These are phyloP conservation scores for Diaporthe sp. DNA, from an alignment of 2,329 filamentous ascomycete species.

Conservation along the genomic window DNA sequence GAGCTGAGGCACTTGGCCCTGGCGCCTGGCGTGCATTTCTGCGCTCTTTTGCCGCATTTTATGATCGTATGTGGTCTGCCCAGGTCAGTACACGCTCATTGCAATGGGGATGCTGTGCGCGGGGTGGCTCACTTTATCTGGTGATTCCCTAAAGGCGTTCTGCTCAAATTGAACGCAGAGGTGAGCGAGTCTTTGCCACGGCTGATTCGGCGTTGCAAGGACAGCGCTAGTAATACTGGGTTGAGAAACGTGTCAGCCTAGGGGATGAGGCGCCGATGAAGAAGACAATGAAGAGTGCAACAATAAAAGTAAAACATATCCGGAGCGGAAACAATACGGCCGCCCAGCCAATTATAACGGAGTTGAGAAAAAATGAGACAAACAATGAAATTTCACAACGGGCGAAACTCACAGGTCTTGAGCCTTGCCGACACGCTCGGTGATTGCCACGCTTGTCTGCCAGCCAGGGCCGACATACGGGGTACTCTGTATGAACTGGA, in stretches of 20 bases:
- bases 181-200: slow-evolving; percentile 56
- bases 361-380: slow-evolving; percentile 13
- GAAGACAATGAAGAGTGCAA: slow-evolving; percentile 11
- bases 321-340: not conserved
- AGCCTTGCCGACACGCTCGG: slow-evolving; percentile 52
- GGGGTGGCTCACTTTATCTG: slow-evolving; percentile 61
- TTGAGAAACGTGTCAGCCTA: slow-evolving; percentile 35
- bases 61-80: slow-evolving; percentile 65
- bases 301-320: not conserved
- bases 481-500: slow-evolving; percentile 49
- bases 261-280: not conserved
- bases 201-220: slow-evolving; percentile 60
- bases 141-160: slow-evolving; percentile 60
- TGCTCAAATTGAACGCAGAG: slow-evolving; percentile 63
- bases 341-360: not conserved
- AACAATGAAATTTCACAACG: slow-evolving; percentile 14
- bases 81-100: slow-evolving; percentile 44
- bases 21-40: slow-evolving; percentile 66
- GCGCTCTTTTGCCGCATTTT: slow-evolving; percentile 60
- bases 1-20: slow-evolving; percentile 63
- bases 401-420: slow-evolving; percentile 53
- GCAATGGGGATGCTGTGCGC: not conserved
- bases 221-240: slow-evolving; percentile 66
- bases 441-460: slow-evolving; percentile 50
- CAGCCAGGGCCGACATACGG: slow-evolving; percentile 47